Conservation (phyloP, 2,329 filamentous ascomycete genomes). For the Aspergillus fischeri region DNA sequence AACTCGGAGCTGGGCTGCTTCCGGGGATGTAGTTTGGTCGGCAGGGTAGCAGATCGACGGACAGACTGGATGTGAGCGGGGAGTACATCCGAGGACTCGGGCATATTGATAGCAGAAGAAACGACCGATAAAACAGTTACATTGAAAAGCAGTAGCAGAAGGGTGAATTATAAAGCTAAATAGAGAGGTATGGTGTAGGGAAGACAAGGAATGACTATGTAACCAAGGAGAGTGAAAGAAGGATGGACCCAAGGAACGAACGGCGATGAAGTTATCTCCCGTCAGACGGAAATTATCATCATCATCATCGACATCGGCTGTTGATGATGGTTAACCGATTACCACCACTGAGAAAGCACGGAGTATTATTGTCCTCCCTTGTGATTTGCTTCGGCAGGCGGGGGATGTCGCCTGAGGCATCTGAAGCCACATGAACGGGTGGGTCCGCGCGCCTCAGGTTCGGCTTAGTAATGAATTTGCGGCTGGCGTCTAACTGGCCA, state of each 20-base stretch:
- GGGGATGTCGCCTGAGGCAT: conserved; percentile 4
- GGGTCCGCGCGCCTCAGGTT: neutral
- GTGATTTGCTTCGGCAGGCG: conserved; percentile 1
- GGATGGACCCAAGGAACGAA: conserved; percentile 5
- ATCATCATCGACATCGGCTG: conserved; percentile 1
- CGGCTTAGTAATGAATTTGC: neutral
- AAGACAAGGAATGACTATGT: conserved; percentile 1
- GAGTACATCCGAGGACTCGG: conserved; percentile 27
- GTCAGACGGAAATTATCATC: neutral
- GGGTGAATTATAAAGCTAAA: neutral
- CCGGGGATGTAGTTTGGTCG: conserved; percentile 29
- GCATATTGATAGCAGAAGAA: conserved; percentile 26
- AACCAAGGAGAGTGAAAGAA: conserved; percentile 3
- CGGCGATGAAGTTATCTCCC: neutral
- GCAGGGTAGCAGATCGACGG: conserved; percentile 35
- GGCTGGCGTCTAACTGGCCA: conserved; percentile 12
- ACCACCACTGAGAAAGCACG: no score
- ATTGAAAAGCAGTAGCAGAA: conserved; percentile 11
- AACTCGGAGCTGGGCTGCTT: conserved; percentile 26
- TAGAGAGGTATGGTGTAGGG: neutral
- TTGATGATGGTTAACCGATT: neutral
- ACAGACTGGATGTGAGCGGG: conserved; percentile 24
- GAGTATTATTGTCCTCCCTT: neutral
- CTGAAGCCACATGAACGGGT: neutral
- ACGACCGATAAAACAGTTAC: conserved; percentile 7